Base-by-base conservation (phyloP, 176 grass and related monocot genomes). In the Oryza glumipatula region DNA sequence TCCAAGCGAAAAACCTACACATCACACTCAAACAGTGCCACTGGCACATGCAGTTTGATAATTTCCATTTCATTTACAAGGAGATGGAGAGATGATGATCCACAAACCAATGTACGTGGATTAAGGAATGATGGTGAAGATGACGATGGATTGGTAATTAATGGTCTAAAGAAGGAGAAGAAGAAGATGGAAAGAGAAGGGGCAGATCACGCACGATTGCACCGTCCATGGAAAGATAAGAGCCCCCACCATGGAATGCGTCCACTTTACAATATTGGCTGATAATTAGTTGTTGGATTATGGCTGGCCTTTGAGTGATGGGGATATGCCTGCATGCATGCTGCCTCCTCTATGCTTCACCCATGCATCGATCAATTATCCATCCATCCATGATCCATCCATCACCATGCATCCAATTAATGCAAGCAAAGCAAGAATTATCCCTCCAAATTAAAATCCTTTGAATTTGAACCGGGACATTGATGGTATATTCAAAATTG, bases 181-280 rank as follows among this genome's bases (percentile, higher is more conserved):
- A 65, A 80, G 65, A 39, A 17, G 49, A 35, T 80, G 70, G 76
- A 80, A 84, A 84, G 69, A 49, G 39, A 80, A 52, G 76, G 87
- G 48, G 13, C 87, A 74, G 36, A 21, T 3, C 8, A 60, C 48
- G 71, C 88, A 89, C 77, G 65, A 76, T 66, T 12, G 77, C 88
- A 89, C 88, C 88, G 82, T 8, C 88, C 88, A 71, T 76, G 77
- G 30, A 65, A 71, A 81, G 77, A 89, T 84, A 85, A 80, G 65
- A 85, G 28, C 47, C 68, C 81, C 82, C 76, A 84, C 70, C 38
- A 80, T 35, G 24, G 64, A 9, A 80, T 45, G 46, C 72, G 11
- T 3, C 64, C 63, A 7, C 80, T 82, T 68, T 87, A 56, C 65
- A 56, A 28, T 26, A 28, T 26, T 71, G 67, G 65, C 21, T 79